These are phyloP conservation scores for Emergomyces pasteurianus DNA, from an alignment of 2,329 filamentous ascomycete genomes.

Conservation along the genomic window DNA sequence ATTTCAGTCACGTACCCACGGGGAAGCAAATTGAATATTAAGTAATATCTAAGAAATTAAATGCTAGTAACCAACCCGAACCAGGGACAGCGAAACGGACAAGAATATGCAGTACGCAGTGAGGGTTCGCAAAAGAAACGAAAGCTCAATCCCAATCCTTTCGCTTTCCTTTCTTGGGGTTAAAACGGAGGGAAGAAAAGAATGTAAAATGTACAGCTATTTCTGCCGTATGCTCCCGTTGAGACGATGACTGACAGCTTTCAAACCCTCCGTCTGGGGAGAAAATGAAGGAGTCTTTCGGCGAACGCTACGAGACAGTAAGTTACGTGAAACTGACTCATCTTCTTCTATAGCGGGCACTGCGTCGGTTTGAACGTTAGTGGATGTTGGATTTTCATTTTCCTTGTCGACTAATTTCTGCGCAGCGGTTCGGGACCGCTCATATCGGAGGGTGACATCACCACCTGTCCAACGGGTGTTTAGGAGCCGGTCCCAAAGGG, in stretches of 20 bases:
- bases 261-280: slow-evolving; percentile 23
- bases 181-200: background rate
- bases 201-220: slow-evolving; percentile 4
- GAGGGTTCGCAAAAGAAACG: background rate
- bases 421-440: slow-evolving; percentile 43
- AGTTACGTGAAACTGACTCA: slow-evolving; percentile 4
- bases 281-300: slow-evolving; percentile 23
- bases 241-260: slow-evolving; percentile 26
- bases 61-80: background rate
- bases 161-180: background rate
- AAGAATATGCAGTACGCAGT: background rate
- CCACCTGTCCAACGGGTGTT: slow-evolving; percentile 72
- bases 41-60: background rate
- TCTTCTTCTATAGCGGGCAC: slow-evolving; percentile 11
- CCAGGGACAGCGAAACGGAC: background rate
- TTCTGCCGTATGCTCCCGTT: slow-evolving; percentile 30
- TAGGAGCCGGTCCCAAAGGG: slow-evolving; percentile 78
- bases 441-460: slow-evolving; percentile 48
- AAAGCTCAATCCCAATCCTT: background rate
- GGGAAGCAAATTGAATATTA: background rate
- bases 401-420: slow-evolving; percentile 46
- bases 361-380: slow-evolving; percentile 15
- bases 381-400: slow-evolving; percentile 18
- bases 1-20: background rate
- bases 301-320: slow-evolving; percentile 18